Evolutionary conservation across 2,329 filamentous ascomycete species (phyloP).

Genomic region (Xylaria multiplex): DNA sequence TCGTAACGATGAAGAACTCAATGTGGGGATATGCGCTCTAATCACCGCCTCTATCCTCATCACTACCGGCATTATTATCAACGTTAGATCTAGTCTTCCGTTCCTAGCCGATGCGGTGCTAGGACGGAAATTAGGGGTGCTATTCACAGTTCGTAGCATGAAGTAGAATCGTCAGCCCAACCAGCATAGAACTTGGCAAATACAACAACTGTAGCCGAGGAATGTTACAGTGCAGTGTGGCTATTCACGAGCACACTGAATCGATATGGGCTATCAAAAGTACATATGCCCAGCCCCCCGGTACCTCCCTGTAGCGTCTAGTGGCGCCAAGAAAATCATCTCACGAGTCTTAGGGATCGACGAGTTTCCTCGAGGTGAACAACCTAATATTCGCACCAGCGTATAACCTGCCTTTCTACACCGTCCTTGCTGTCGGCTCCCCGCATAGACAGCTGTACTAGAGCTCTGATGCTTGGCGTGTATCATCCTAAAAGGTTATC

Average conservation of each 20-base stretch:
- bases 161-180: background rate
- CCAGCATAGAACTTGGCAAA: background rate
- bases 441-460: no score
- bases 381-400: background rate
- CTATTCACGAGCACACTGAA: background rate
- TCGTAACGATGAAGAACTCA: background rate
- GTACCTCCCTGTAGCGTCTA: background rate
- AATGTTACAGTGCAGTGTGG: background rate
- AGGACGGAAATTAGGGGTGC: background rate
- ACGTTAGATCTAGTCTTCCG: background rate
- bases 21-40: background rate
- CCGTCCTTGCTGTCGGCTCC: no score
- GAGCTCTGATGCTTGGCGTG: no score
- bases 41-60: background rate
- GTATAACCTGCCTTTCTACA: no score
- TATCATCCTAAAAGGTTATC: no score
- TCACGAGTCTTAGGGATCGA: background rate
- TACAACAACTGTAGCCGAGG: background rate
- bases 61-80: background rate
- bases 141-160: background rate
- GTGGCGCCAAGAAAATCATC: background rate
- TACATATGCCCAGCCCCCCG: background rate
- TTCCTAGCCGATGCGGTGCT: background rate
- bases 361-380: background rate
- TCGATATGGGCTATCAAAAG: background rate